phyloP scores from a whole-genome alignment of 805 yeast genomes.

The Wickerhamomyces sydowiorum region DNA sequence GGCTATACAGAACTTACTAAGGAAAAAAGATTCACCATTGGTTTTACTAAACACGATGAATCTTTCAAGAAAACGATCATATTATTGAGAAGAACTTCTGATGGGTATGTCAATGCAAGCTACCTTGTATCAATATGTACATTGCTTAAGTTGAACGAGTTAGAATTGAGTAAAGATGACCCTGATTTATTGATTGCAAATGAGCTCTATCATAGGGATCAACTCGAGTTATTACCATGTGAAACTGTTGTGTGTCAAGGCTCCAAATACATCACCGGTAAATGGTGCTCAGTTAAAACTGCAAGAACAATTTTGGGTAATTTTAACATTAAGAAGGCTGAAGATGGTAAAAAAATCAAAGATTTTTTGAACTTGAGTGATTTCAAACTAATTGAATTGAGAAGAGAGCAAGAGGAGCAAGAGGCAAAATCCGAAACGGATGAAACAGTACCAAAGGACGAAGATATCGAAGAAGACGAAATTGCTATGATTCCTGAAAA shows the following conservation, averaged over 20 bases:
- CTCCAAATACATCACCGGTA: conserved; percentile 15
- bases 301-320: conserved; percentile 12
- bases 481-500: not conserved
- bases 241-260: conserved; percentile 13
- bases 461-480: not conserved
- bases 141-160: conserved; percentile 11
- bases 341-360: conserved; percentile 1
- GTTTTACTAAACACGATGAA: conserved; percentile 6
- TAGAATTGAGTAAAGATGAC: conserved; percentile 18
- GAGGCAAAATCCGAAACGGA: not conserved
- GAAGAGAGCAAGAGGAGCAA: not conserved
- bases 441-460: not conserved
- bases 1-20: conserved; percentile 3
- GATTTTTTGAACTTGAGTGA: conserved; percentile 5
- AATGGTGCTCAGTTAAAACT: conserved; percentile 21
- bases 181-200: conserved; percentile 20
- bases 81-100: conserved; percentile 16
- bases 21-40: conserved; percentile 3
- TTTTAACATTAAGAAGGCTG: conserved; percentile 2
- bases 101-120: conserved; percentile 21
- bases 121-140: conserved; percentile 11
- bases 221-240: conserved; percentile 10
- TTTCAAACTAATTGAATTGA: not conserved
- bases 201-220: conserved; percentile 22
- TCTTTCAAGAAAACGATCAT: not conserved